Conservation (phyloP, 2,329 filamentous ascomycete genomes). For the Blastomyces percursus region DNA sequence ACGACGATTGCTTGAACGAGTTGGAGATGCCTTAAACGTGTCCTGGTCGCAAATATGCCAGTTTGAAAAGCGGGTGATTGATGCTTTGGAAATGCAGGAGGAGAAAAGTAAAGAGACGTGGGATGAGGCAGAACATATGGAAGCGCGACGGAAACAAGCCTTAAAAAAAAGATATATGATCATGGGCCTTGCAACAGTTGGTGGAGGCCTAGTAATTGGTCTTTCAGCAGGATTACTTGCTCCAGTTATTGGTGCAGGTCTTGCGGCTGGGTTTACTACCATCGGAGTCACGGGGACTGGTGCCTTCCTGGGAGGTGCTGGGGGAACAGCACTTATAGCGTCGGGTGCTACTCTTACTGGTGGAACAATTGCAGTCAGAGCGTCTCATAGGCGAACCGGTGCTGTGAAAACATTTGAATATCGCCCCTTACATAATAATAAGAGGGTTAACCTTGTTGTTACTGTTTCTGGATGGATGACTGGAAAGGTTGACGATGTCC, state of each 20-base stretch:
- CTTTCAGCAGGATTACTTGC: conserved; percentile 85
- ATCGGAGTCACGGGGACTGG: conserved; percentile 85
- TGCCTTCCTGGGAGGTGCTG: conserved; percentile 80
- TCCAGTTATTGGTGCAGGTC: conserved; percentile 83
- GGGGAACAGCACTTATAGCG: conserved; percentile 88
- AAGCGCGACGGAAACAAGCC: conserved; percentile 67
- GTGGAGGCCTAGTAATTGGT: conserved; percentile 88
- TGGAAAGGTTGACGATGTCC: conserved; percentile 92
- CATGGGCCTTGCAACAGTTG: conserved; percentile 94
- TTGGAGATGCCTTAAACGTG: conserved; percentile 69
- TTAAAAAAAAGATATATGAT: conserved; percentile 77
- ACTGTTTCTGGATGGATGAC: conserved; percentile 98
- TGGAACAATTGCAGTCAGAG: conserved; percentile 71
- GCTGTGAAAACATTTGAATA: conserved; percentile 96
- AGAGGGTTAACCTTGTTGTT: conserved; percentile 87
- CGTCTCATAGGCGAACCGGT: conserved; percentile 77
- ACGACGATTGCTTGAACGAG: conserved; percentile 67
- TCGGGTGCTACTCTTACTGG: conserved; percentile 79
- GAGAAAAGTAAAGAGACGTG: conserved; percentile 89
- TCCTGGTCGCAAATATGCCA: conserved; percentile 88
- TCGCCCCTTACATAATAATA: conserved; percentile 92
- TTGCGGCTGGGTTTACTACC: conserved; percentile 89
- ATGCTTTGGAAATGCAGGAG: conserved; percentile 96
- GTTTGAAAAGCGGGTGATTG: conserved; percentile 94
- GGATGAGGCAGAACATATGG: conserved; percentile 94